phyloP scores from a whole-genome alignment of 2,329 filamentous ascomycete species.

The Ophiocordyceps unilateralis region DNA sequence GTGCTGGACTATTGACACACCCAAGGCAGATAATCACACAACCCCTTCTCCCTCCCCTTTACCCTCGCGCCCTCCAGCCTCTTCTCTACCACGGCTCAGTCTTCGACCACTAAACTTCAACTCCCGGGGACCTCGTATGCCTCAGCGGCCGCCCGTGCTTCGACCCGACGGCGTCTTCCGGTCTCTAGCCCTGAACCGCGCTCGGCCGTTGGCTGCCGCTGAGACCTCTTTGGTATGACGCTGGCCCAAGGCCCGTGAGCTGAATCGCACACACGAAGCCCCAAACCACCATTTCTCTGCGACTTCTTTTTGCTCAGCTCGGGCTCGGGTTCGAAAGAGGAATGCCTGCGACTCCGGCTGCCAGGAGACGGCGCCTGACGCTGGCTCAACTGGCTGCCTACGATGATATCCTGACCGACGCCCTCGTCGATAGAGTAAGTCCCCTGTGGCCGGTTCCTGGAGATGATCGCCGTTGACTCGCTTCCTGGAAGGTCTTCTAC shows the following conservation, averaged over 20 bases:
- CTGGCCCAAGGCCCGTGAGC: neutral
- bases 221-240: neutral
- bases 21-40: neutral
- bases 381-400: constrained; percentile 79
- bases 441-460: neutral
- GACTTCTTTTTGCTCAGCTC: neutral
- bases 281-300: neutral
- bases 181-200: neutral
- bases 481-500: constrained; percentile 65
- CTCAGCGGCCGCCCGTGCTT: no score
- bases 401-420: constrained; percentile 91
- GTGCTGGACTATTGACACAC: neutral
- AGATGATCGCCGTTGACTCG: constrained; percentile 3
- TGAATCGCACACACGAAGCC: neutral
- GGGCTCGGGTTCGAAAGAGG: neutral
- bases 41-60: neutral
- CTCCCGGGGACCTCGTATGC: no score
- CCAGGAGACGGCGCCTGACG: constrained; percentile 58
- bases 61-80: neutral
- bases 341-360: constrained; percentile 9
- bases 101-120: no score
- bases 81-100: neutral
- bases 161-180: neutral
- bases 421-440: constrained; percentile 83
- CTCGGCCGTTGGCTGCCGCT: neutral